Evolutionary conservation across 345 rosid genomes (phyloP).

Genomic region (Salix dunnii): DNA sequence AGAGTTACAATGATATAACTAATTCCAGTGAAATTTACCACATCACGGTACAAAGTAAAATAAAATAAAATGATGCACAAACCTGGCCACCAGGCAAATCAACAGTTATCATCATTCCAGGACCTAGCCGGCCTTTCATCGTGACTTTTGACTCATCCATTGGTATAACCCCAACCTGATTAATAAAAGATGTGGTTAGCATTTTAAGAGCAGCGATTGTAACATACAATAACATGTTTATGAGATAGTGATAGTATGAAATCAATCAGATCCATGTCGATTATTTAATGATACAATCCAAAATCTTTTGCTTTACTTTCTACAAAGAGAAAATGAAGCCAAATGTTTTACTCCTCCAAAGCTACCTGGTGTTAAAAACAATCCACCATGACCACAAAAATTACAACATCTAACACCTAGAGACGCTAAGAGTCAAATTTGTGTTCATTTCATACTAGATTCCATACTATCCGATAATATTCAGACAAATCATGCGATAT

Average conservation of each 20-base stretch:
- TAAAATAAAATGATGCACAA: constrained; percentile 26
- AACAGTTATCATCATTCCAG: constrained; percentile 98
- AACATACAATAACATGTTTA: background rate
- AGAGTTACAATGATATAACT: background rate
- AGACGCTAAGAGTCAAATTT: background rate
- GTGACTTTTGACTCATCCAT: constrained; percentile 90
- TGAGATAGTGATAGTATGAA: background rate
- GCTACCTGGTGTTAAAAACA: background rate
- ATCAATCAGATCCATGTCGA: background rate
- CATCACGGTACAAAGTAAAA: background rate
- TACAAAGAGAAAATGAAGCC: background rate
- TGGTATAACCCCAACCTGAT: constrained; percentile 93
- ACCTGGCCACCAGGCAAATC: constrained; percentile 91
- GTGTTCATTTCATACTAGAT: background rate
- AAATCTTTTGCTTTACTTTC: background rate
- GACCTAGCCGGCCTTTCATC: constrained; percentile 96
- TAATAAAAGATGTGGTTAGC: constrained; percentile 3
- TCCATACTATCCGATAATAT: background rate
- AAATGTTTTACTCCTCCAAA: background rate
- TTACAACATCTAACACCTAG: background rate
- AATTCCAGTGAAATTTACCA: background rate
- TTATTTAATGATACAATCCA: background rate
- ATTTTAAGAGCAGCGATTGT: background rate
- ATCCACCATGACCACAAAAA: background rate
- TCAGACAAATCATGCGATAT: background rate